Base-by-base conservation (phyloP, 108 stramenopile species). In the Cyclotella sp. region DNA sequence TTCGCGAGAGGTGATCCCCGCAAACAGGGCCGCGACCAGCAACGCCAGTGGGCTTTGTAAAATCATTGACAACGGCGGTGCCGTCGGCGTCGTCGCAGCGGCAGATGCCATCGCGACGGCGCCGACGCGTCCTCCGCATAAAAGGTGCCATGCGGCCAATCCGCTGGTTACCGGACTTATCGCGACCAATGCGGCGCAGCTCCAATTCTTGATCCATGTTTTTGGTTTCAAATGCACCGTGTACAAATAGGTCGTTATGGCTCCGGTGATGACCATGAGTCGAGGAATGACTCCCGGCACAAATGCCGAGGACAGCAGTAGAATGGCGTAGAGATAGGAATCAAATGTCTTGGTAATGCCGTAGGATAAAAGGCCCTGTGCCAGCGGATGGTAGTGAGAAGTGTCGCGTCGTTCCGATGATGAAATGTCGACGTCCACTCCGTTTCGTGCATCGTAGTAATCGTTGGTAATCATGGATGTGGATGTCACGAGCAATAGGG, bases 401-500 rank as follows among this genome's bases (percentile, higher is more conserved):
- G 44, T 18, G 63, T 67, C 21, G 6, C 29, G 40, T 21, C 76
- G 51, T 18, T 60, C 45, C 0, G 30, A 18, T 62, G 70, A 51
- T 54, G 45, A 28, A 24, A 75, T 16, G 72, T 93, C 90, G 19
- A 83, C 74, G 72, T 93, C 90, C 19, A 83, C 74, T 29, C 88
- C 89, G 63, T 75, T 69, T 41, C 85, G 79, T 14, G 76, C 76
- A 73, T 93, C 93, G 75, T 91, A 91, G 66, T 91, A 91, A 79
- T 93, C 93, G 78, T 93, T 93, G 62, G 91, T 88, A 34, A 93
- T 69, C 93, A 93, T 93, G 47, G 62, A 67, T 30, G 89, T 89
- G 13, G 90, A 78, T 0, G 90, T 87, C 9, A 85, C 87, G 12
- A 91, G 72, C 27, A 92, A 43, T 12, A 92, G 64, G 10, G 86